Percentiles rank a stretch among this genome's conserved stretches.
Conservation (phyloP, 2,329 filamentous ascomycete genomes). For the Arthrobotrys entomopaga region DNA sequence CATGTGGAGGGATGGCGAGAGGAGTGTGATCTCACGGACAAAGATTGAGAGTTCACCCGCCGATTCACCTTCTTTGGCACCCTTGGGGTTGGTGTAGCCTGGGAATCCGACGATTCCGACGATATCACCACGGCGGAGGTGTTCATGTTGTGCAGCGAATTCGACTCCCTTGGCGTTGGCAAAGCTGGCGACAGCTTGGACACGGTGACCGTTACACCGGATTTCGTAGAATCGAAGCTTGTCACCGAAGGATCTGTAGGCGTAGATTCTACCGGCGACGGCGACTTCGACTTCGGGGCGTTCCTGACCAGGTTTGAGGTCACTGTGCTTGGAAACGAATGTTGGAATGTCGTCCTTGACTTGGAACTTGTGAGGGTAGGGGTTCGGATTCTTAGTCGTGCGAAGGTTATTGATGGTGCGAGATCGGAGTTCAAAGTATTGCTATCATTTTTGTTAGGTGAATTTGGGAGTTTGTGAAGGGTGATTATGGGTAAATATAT, state of each 20-base stretch:
- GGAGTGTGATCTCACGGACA: slow-evolving; percentile 82
- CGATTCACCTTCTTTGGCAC: slow-evolving; percentile 74
- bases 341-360: slow-evolving; percentile 83
- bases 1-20: slow-evolving; percentile 91
- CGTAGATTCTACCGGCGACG: slow-evolving; percentile 87
- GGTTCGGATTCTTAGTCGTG: slow-evolving; percentile 77
- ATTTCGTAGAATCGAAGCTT: slow-evolving; percentile 95
- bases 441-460: slow-evolving; percentile 63
- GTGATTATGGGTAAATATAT: too few species aligned
- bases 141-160: slow-evolving; percentile 89
- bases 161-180: slow-evolving; percentile 75
- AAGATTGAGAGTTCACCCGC: slow-evolving; percentile 90
- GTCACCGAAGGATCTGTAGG: slow-evolving; percentile 80
- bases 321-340: slow-evolving; percentile 79
- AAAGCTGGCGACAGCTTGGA: slow-evolving; percentile 92
- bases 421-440: slow-evolving; percentile 97
- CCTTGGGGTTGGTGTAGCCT: slow-evolving; percentile 88
- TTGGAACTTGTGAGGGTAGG: slow-evolving; percentile 94
- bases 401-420: slow-evolving; percentile 80
- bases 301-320: slow-evolving; percentile 87
- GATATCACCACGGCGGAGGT: slow-evolving; percentile 89
- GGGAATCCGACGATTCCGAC: slow-evolving; percentile 88
- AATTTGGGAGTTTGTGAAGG: too few species aligned
- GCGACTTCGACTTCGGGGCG: slow-evolving; percentile 78
- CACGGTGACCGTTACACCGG: slow-evolving; percentile 76